Evolutionary conservation across 2,329 filamentous ascomycete genomes (phyloP).

Genomic region (Dactylellina leptospora): DNA sequence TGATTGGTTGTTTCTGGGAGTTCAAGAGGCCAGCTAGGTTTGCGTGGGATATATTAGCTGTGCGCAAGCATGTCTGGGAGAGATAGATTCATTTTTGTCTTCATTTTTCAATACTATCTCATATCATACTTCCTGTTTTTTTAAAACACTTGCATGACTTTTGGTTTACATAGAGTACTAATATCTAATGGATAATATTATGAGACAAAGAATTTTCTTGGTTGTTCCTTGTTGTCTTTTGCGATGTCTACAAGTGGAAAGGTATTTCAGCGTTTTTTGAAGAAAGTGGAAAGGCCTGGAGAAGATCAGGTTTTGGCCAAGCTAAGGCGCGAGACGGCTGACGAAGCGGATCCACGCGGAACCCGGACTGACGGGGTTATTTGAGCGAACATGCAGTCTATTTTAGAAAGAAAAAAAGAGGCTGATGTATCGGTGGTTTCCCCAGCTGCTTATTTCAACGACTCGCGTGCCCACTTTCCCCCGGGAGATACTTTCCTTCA

Average conservation of each 20-base stretch:
- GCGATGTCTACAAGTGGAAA: too few species aligned
- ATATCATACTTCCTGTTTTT: conserved; percentile 34
- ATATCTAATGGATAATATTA: conserved; percentile 51
- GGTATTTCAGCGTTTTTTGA: too few species aligned
- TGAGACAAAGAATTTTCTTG: neutral
- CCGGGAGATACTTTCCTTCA: too few species aligned
- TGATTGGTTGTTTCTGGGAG: conserved; percentile 20
- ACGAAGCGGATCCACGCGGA: conserved; percentile 44
- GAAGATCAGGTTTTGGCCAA: conserved; percentile 13
- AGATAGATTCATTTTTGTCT: conserved; percentile 1
- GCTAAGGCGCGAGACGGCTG: conserved; percentile 1
- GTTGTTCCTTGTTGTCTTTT: neutral
- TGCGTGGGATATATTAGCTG: conserved; percentile 15
- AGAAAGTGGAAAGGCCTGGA: neutral
- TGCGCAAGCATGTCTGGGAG: conserved; percentile 3
- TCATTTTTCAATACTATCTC: neutral
- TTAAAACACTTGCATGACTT: conserved; percentile 1
- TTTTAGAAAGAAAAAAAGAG: too few species aligned
- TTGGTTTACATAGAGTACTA: conserved; percentile 33
- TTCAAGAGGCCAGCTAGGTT: conserved; percentile 17
- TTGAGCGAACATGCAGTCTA: conserved; percentile 19
- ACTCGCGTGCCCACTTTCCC: conserved; percentile 31
- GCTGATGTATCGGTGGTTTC: conserved; percentile 11
- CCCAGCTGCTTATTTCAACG: conserved; percentile 47
- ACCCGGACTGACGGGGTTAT: neutral